Evolutionary conservation across 768 basidiomycete genomes (phyloP).

Genomic region (Psilocybe cubensis): DNA sequence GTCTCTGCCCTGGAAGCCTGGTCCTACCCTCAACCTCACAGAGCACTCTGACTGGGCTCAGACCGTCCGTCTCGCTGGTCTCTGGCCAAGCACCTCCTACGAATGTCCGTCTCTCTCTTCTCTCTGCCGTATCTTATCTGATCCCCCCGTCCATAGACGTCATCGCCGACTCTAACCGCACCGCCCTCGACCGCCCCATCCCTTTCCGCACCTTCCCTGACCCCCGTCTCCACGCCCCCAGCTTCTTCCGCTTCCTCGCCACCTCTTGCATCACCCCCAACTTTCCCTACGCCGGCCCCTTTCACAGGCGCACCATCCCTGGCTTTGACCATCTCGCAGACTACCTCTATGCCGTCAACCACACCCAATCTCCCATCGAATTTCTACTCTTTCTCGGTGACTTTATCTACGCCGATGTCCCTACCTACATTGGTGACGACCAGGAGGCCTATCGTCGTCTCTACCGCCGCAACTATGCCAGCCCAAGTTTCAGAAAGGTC

Average conservation of each 20-base stretch:
- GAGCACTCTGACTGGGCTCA: conserved; percentile 60
- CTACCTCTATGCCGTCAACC: conserved; percentile 39
- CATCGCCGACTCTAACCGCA: conserved; percentile 43
- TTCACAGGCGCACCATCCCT: conserved; percentile 53
- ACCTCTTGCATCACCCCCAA: conserved; percentile 72
- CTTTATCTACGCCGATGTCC: conserved; percentile 78
- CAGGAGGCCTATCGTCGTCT: conserved; percentile 62
- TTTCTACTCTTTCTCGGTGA: conserved; percentile 77
- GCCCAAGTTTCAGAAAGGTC: conserved; percentile 64
- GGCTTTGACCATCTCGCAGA: conserved; percentile 69
- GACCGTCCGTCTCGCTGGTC: conserved; percentile 53
- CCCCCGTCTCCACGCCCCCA: conserved; percentile 53
- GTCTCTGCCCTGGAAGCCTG: conserved; percentile 52
- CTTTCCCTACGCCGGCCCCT: conserved; percentile 69
- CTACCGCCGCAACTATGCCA: conserved; percentile 70
- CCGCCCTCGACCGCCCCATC: conserved; percentile 50
- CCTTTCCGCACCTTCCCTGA: conserved; percentile 79
- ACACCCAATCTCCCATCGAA: conserved; percentile 38
- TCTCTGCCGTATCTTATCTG: conserved; percentile 3
- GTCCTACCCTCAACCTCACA: conserved; percentile 50
- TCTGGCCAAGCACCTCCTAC: conserved; percentile 72
- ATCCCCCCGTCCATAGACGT: conserved; percentile 38
- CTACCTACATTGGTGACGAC: conserved; percentile 61
- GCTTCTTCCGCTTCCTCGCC: conserved; percentile 70
- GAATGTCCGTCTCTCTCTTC: conserved; percentile 54